phyloP scores from a whole-genome alignment of 2,329 filamentous ascomycete genomes.

The Lasiodiplodia sp. region DNA sequence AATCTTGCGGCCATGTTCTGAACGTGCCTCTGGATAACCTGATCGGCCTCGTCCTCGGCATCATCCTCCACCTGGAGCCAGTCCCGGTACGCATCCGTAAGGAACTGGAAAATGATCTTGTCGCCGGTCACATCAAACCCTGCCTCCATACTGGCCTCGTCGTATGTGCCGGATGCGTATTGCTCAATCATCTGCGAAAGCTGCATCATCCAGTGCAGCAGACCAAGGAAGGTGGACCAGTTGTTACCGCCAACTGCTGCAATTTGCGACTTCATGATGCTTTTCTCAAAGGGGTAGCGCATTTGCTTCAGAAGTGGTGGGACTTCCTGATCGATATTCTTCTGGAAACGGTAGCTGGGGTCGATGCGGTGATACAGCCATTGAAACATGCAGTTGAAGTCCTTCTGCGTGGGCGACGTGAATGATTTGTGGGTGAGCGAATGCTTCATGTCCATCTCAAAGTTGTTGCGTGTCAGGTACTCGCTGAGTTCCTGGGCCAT shows the following conservation, averaged over 20 bases:
- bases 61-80: conserved; percentile 81
- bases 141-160: conserved; percentile 86
- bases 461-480: conserved; percentile 91
- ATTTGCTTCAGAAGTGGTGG: conserved; percentile 91
- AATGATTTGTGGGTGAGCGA: conserved; percentile 88
- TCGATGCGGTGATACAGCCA: conserved; percentile 98
- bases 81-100: conserved; percentile 88
- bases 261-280: conserved; percentile 95
- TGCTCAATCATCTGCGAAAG: conserved; percentile 91
- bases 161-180: conserved; percentile 79
- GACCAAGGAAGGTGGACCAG: conserved; percentile 91
- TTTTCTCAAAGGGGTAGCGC: conserved; percentile 92
- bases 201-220: conserved; percentile 99
- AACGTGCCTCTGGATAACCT: conserved; percentile 82
- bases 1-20: conserved; percentile 89
- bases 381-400: conserved; percentile 97
- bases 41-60: conserved; percentile 86
- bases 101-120: conserved; percentile 91
- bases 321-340: conserved; percentile 94
- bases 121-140: conserved; percentile 89
- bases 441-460: conserved; percentile 98
- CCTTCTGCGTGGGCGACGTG: conserved; percentile 95
- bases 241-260: conserved; percentile 95
- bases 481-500: conserved; percentile 91
- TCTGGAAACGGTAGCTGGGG: conserved; percentile 89